These are phyloP conservation scores for Rhizopogon vinicolor DNA, from an alignment of 768 basidiomycete species.

Conservation along the genomic window DNA sequence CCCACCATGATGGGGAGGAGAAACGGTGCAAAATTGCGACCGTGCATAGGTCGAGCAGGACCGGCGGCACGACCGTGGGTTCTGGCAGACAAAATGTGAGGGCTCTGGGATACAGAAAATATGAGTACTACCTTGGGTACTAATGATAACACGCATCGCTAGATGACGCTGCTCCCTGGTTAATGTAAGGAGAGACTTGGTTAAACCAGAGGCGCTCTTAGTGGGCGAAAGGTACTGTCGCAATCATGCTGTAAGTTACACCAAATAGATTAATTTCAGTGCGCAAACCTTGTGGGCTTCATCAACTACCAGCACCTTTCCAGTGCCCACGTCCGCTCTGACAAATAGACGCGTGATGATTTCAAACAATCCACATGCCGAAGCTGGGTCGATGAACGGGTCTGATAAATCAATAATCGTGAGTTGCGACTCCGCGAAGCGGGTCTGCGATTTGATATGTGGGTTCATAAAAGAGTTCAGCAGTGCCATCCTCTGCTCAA, in stretches of 20 bases:
- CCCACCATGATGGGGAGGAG: slow-evolving; percentile 75
- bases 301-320: slow-evolving; percentile 68
- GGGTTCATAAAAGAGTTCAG: slow-evolving; percentile 52
- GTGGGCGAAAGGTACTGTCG: slow-evolving; percentile 55
- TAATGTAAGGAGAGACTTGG: slow-evolving; percentile 51
- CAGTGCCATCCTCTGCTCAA: slow-evolving; percentile 62
- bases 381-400: slow-evolving; percentile 62
- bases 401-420: slow-evolving; percentile 72
- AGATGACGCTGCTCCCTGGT: slow-evolving; percentile 69
- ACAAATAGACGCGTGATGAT: slow-evolving; percentile 64
- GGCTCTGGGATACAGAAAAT: not conserved
- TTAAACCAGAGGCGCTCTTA: slow-evolving; percentile 46
- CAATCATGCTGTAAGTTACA: not conserved
- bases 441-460: slow-evolving; percentile 30
- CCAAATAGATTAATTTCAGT: not conserved
- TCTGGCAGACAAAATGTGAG: slow-evolving; percentile 33
- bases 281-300: slow-evolving; percentile 65
- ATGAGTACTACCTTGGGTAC: slow-evolving; percentile 55
- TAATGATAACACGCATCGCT: slow-evolving; percentile 68
- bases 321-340: slow-evolving; percentile 52
- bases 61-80: slow-evolving; percentile 67
- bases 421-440: slow-evolving; percentile 54
- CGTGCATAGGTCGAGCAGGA: slow-evolving; percentile 62
- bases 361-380: slow-evolving; percentile 69
- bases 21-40: slow-evolving; percentile 68